Conservation (phyloP, 2,329 filamentous ascomycete species). For the Ceratocystis eucalypticola region DNA sequence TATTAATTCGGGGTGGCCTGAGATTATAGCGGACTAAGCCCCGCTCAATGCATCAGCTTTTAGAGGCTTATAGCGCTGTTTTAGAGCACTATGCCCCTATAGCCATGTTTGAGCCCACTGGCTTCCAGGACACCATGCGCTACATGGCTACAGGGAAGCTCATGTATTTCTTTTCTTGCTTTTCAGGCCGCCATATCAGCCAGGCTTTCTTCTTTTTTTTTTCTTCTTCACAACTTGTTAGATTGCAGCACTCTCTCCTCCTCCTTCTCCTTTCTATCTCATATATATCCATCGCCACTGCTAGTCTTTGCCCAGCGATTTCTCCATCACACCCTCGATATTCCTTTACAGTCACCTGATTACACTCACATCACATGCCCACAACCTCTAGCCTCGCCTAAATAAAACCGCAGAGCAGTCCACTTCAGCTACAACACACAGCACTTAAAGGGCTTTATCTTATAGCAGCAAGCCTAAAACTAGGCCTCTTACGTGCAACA, state of each 20-base stretch:
- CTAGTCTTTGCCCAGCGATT: not conserved
- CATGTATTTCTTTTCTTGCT: not conserved
- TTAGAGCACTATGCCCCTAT: not conserved
- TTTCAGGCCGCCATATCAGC: not conserved
- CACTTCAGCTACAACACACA: not conserved
- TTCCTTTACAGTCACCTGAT: not conserved
- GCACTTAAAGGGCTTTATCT: not conserved
- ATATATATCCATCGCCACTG: not conserved
- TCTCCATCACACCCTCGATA: not conserved
- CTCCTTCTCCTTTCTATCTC: not conserved
- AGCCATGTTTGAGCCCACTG: not conserved
- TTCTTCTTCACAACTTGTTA: not conserved
- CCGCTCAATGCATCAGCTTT: not conserved
- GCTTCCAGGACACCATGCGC: not conserved
- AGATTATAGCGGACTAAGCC: not conserved
- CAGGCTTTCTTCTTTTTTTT: not conserved
- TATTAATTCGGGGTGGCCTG: not conserved
- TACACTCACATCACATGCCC: not conserved
- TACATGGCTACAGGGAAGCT: not conserved
- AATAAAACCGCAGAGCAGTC: not conserved
- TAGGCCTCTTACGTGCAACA: slow-evolving; percentile 2
- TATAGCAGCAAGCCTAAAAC: not conserved
- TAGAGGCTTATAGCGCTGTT: not conserved
- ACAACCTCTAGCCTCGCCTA: not conserved
- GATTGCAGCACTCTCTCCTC: not conserved